A percentile compares a stretch with the other conserved stretches of the same genome.
These are phyloP conservation scores for Alternaria infectoria DNA, from an alignment of 2,329 filamentous ascomycete genomes.

Conservation along the genomic window DNA sequence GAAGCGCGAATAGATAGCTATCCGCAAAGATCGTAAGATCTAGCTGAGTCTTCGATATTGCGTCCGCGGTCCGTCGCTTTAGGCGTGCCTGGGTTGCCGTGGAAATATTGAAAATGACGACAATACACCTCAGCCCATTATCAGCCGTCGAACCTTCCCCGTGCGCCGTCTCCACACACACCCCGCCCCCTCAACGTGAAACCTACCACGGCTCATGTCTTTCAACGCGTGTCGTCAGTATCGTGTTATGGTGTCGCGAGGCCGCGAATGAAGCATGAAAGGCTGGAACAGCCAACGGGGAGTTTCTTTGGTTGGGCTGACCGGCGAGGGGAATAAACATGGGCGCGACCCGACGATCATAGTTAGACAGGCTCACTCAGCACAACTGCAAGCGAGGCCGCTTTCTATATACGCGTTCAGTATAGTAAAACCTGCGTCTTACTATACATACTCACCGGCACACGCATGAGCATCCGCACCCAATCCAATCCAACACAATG, in stretches of 20 bases:
- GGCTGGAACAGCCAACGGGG: background rate
- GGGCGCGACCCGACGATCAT: background rate
- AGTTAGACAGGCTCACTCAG: background rate
- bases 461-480: background rate
- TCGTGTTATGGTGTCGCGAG: constrained; percentile 7
- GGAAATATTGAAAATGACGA: background rate
- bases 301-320: background rate
- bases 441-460: constrained; percentile 5
- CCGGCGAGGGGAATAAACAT: background rate
- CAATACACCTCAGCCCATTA: constrained; percentile 1
- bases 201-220: constrained; percentile 9
- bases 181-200: constrained; percentile 12
- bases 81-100: constrained; percentile 1
- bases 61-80: background rate
- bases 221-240: constrained; percentile 17
- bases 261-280: constrained; percentile 1
- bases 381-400: background rate
- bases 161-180: background rate
- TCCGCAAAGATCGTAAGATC: background rate
- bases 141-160: constrained; percentile 7
- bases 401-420: background rate
- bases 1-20: background rate
- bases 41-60: constrained; percentile 8
- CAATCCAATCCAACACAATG: background rate
- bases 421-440: background rate